A percentile compares a stretch with the other conserved stretches of the same genome.
These are phyloP conservation scores for Tetratostichococcus sp. DNA, from an alignment of 139 green algal species.

Conservation along the genomic window DNA sequence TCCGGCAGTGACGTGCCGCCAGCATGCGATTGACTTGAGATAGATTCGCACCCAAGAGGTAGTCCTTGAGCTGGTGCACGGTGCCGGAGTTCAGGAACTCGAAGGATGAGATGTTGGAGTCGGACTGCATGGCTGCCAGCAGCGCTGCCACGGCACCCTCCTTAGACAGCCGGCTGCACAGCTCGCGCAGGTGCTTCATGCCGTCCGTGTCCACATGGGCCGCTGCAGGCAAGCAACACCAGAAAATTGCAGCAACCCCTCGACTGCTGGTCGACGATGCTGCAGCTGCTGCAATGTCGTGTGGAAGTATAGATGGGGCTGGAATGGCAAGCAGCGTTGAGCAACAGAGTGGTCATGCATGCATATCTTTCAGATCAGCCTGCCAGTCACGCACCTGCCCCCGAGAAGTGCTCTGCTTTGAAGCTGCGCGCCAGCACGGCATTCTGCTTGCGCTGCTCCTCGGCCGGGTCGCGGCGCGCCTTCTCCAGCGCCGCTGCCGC, in stretches of 20 bases:
- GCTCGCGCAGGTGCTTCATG: slow-evolving; percentile 38
- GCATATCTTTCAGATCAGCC: no score
- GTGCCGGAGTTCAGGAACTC: slow-evolving; percentile 84
- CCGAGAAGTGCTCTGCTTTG: slow-evolving; percentile 34
- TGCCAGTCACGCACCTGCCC: not conserved
- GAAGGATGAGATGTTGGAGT: slow-evolving; percentile 75
- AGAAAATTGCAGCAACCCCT: no score
- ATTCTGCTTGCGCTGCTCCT: slow-evolving; percentile 21
- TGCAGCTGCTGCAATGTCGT: no score
- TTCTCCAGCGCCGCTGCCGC: slow-evolving; percentile 8
- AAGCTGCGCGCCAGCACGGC: slow-evolving; percentile 28
- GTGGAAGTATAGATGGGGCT: no score
- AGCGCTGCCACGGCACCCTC: slow-evolving; percentile 29
- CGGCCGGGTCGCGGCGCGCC: not conserved
- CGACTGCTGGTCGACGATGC: no score
- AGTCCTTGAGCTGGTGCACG: slow-evolving; percentile 57
- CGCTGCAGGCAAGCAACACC: not conserved
- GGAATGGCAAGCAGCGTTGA: no score
- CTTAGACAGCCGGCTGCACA: slow-evolving; percentile 31
- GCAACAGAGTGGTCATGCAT: no score
- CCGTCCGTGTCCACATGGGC: slow-evolving; percentile 36
- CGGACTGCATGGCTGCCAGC: slow-evolving; percentile 26
- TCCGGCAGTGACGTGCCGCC: no score
- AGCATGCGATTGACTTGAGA: no score
- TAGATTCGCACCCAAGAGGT: slow-evolving; percentile 43